phyloP scores from a whole-genome alignment of 2,329 filamentous ascomycete species.

The Cladobotryum mycophilum region DNA sequence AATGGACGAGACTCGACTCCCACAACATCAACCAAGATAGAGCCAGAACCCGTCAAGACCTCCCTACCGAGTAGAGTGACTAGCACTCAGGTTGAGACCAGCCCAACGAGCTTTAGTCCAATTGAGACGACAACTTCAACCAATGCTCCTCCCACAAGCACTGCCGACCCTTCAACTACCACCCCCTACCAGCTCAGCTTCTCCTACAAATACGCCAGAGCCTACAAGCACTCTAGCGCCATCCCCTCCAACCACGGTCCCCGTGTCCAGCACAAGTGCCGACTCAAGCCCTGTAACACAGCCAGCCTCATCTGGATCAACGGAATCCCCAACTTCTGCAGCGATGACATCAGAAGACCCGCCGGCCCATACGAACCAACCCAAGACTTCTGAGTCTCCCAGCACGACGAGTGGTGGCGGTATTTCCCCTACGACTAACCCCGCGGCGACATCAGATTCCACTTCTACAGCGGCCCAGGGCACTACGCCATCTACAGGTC shows the following conservation, averaged over 20 bases:
- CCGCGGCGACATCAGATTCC: too few species aligned
- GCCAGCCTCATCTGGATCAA: too few species aligned
- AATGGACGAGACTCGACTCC: conserved; percentile 17
- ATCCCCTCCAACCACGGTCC: background rate
- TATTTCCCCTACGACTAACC: too few species aligned
- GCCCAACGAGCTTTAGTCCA: conserved; percentile 5
- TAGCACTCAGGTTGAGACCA: conserved; percentile 20
- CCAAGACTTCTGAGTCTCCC: too few species aligned
- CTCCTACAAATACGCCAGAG: background rate
- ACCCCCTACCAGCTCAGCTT: background rate
- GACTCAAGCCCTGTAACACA: background rate
- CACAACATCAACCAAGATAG: conserved; percentile 10
- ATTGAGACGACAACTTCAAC: background rate
- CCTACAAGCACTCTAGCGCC: background rate
- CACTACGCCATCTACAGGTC: too few species aligned
- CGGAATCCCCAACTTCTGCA: too few species aligned
- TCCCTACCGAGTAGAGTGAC: conserved; percentile 18
- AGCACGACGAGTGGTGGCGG: too few species aligned
- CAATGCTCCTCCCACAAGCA: too few species aligned
- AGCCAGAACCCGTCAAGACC: conserved; percentile 21
- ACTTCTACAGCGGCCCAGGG: too few species aligned
- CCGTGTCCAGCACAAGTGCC: background rate
- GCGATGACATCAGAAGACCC: too few species aligned
- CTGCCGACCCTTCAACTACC: background rate
- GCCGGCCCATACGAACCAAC: too few species aligned